Percentiles rank a stretch among this genome's conserved stretches.
Evolutionary conservation across 495 filamentous ascomycete genomes (phyloP).

Genomic region (Tuber aestivum): DNA sequence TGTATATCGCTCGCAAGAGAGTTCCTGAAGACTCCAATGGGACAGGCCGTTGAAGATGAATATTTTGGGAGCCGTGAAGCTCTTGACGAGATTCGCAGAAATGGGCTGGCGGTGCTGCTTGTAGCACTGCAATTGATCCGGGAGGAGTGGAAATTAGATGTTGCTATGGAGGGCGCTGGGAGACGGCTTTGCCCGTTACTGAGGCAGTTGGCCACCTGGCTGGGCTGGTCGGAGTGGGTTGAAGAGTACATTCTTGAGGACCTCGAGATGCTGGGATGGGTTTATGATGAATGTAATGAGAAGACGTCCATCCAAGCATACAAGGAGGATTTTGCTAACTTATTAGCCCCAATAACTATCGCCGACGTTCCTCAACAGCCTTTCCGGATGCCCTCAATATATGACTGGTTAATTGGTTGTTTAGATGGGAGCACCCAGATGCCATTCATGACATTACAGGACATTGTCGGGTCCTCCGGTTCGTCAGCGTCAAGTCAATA

Average conservation of each 20-base stretch:
- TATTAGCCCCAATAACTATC: slow-evolving; percentile 46
- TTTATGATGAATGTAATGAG: slow-evolving; percentile 52
- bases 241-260: slow-evolving; percentile 67
- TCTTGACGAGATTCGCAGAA: slow-evolving; percentile 30
- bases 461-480: slow-evolving; percentile 50
- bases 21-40: slow-evolving; percentile 53
- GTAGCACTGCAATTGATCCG: slow-evolving; percentile 74
- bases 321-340: slow-evolving; percentile 6
- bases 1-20: slow-evolving; percentile 46
- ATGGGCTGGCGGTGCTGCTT: slow-evolving; percentile 55
- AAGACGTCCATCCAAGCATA: not conserved
- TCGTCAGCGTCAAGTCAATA: slow-evolving; percentile 43
- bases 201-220: slow-evolving; percentile 73
- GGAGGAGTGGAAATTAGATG: slow-evolving; percentile 83
- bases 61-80: slow-evolving; percentile 22
- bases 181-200: slow-evolving; percentile 63
- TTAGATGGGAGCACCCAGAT: slow-evolving; percentile 49
- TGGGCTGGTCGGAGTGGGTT: slow-evolving; percentile 74
- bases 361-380: slow-evolving; percentile 54
- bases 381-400: slow-evolving; percentile 58
- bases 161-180: slow-evolving; percentile 51
- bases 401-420: slow-evolving; percentile 61
- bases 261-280: slow-evolving; percentile 55
- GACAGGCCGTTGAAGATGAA: slow-evolving; percentile 45
- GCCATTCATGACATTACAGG: slow-evolving; percentile 58